These are phyloP conservation scores for Cystobasidium slooffiae DNA, from an alignment of 1,284 basidiomycete species.

Conservation along the genomic window DNA sequence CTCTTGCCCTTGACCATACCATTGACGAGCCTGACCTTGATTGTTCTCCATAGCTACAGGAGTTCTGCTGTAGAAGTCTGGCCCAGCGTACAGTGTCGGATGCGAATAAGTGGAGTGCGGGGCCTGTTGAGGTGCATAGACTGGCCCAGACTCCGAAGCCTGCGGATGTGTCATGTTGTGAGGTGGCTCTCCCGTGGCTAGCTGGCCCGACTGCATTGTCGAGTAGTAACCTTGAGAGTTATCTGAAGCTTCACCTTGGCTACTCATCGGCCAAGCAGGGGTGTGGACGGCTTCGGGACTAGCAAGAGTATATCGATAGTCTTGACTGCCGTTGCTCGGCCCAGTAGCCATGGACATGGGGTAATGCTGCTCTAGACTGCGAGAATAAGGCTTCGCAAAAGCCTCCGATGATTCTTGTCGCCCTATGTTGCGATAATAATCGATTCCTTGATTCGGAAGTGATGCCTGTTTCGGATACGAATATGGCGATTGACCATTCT, in stretches of 20 bases:
- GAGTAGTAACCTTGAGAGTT: conserved; percentile 3
- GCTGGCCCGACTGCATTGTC: conserved; percentile 4
- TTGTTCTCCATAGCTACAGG: neutral
- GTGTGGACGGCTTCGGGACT: neutral
- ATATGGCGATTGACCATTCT: neutral
- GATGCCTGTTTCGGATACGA: conserved; percentile 17
- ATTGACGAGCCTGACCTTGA: neutral
- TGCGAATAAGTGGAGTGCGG: conserved; percentile 5
- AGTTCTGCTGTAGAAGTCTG: neutral
- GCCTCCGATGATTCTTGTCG: neutral
- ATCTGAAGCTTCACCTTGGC: neutral
- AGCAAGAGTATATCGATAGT: neutral
- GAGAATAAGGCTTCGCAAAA: neutral
- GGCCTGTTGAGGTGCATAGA: neutral
- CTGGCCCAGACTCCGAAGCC: neutral
- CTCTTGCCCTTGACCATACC: neutral
- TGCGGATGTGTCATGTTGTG: neutral
- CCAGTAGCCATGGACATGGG: neutral
- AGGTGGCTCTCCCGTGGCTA: conserved; percentile 13
- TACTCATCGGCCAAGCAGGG: neutral
- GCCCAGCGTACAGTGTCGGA: neutral
- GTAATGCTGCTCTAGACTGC: neutral
- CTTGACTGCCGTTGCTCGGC: neutral
- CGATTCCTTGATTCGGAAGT: neutral
- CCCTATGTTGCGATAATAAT: neutral